phyloP scores from a whole-genome alignment of 345 rosid species.

The Eucalyptus curtisii region DNA sequence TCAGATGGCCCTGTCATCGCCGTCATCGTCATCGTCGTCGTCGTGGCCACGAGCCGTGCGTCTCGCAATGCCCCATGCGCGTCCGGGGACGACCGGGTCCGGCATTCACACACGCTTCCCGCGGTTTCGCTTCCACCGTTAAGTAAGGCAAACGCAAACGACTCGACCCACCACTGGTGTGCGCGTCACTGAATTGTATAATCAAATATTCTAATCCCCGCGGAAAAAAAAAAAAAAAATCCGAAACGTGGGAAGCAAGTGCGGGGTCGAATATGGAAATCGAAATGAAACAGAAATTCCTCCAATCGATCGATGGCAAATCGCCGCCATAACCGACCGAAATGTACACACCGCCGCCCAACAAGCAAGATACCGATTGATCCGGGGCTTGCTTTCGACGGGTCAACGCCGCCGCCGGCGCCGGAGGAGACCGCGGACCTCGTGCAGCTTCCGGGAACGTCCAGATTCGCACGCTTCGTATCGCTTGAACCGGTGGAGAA shows the following conservation, averaged over 20 bases:
- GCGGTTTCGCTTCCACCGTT: background rate
- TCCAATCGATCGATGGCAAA: background rate
- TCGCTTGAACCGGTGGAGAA: background rate
- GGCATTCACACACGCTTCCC: background rate
- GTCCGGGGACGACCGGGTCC: background rate
- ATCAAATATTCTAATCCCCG: background rate
- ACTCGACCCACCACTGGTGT: background rate
- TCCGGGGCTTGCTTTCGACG: conserved; percentile 2
- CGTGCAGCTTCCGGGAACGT: background rate
- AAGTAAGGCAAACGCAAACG: background rate
- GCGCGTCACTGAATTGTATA: background rate
- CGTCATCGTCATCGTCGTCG: background rate
- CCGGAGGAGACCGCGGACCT: background rate
- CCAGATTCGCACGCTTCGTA: background rate
- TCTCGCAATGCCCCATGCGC: background rate
- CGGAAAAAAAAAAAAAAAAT: no score
- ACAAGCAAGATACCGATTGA: background rate
- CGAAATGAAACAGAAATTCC: background rate
- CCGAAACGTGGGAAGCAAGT: background rate
- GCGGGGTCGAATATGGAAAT: background rate
- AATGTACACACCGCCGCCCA: no score
- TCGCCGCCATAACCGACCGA: background rate
- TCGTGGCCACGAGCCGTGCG: background rate
- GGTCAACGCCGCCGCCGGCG: background rate
- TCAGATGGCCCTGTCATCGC: background rate